Base-by-base conservation (phyloP, 2,329 filamentous ascomycete species). In the Dothideomycetes sp. region DNA sequence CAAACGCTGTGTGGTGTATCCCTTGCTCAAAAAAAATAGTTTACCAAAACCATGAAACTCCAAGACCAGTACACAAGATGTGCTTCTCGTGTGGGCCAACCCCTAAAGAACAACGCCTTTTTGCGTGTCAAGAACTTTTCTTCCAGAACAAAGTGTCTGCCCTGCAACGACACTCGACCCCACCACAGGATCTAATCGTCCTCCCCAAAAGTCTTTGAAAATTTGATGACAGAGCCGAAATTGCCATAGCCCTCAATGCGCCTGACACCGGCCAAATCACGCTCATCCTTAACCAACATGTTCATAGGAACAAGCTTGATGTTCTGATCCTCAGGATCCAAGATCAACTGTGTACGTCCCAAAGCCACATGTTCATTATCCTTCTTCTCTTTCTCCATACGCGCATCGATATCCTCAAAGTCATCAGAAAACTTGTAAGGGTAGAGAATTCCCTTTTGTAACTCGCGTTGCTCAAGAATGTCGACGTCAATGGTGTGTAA, bases 401-500 rank as follows among this genome's bases (percentile, higher is more conserved):
- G 7, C 23, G 15, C 17, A 13, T 32, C 19, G 22, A n/a, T 6
- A 12, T 18, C 35, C 13, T 19, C 16, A 22, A 40, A 32, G n/a
- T 34, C 25, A 9, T 13, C 24, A 18, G 27, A 36, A 5, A 43
- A 45, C 17, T 46, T 39, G 3, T 13, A 16, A 45, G 60, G 49
- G 0, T 35, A 20, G 5, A 61, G 15, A 2, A 55, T 51, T n/a
- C 47, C 42, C 2, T 8, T 36, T 1, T 61, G 54, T 11, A 54
- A 56, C 42, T 68, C 63, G 2, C 63, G 57, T 29, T 65, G 63
- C 47, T 69, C 63, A 1, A 70, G 46, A 12, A 69, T 63, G 44
- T 69, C 65, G 1, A 69, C 61, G 25, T 70, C 66, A 27, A 70
- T 64, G 1, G 66, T 69, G 56, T 93, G 82, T 55, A 95, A 82